Evolutionary conservation across 331 rosid species (phyloP), one percentile per base, ranked within the genome.

Genomic region (Phaseolus coccineus): DNA sequence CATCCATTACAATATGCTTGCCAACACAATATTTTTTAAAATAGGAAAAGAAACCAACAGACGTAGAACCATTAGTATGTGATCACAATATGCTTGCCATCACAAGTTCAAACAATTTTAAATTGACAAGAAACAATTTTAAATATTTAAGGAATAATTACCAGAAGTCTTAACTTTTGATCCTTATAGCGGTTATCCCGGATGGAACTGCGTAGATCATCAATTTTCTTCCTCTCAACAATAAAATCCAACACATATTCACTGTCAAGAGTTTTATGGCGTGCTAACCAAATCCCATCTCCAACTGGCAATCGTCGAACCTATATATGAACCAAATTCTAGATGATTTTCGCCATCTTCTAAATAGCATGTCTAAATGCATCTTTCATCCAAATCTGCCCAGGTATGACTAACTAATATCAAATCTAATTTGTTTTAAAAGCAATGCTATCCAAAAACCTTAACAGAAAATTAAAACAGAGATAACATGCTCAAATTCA

Each of bases 231-330:
- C 90, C 98, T 91, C 89, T 95, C 98, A 70, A 95, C 97, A 64
- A 95, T 90, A 87, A 95, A 95, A 91, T 95, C 98, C 75, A 95
- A 93, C 40, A 92, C 96, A 83, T 95, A 95, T 84, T 95, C 98
- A 68, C 80, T 83, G 82, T 69, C 81, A 71, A 85, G 89, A 66
- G 81, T 67, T 85, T 89, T 95, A 82, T 92, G 98, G 65, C 84
- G 93, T 12, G 97, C 98, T 79, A 95, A 86, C 98, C 97, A 95
- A 74, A 95, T 92, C 76, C 92, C 98, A 55, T 95, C 97, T 84
- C 97, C 99, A 84, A 95, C 94, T 28, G 99, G 97, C 69, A 95
- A 87, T 74, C 93, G 85, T 84, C 93, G 90, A 80, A 92, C 97
- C 99, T 95, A 85, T 40, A 78, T 14, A 82, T 63, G 71, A 78